Evolutionary conservation across 2,329 filamentous ascomycete genomes (phyloP), one percentile per base, ranked within the genome.

Genomic region (Metarhizium robertsii): DNA sequence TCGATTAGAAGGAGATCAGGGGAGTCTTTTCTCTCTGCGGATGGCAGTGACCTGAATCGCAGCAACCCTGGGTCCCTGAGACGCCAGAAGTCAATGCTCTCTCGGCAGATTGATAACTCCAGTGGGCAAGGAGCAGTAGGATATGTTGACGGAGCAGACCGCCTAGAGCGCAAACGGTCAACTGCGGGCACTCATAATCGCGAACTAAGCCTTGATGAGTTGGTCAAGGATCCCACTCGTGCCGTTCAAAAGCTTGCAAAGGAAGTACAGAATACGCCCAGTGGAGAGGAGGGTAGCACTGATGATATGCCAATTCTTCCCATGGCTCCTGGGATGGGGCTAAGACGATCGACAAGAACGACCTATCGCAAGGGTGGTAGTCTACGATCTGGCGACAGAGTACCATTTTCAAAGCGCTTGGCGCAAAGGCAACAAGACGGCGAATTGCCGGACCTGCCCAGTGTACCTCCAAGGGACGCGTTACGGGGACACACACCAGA

Each of bases 61-160:
- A 83, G 59, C 70, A 79, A 71, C 71, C 81, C 72, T 67, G 81
- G 81, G 18, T 81, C 72, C 43, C 69, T 97, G 59, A 80, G 85
- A 62, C 83, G 94, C 64, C 96, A 95, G 71, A 96, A 94, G 71
- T 97, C 92, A 0, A 96, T 95, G 89, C 78, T 99, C 5, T 97
- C 92, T 6, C 83, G 87, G 56, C 92, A 97, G 68, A 88, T 99
- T 57, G 88, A 96, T 62, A 88, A 83, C 60, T 83, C 84, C 4
- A 78, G 79, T 8, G 79, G 79, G 0, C 73, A 73, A 57, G 77
- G 74, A 29, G 77, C 73, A 18, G 79, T 83, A 42, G 85, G 83
- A 43, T 95, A 94, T 67, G 79, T 87, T 59, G 91, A 96, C 73
- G 92, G 90, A 20, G 88, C 90, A 16, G 92, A 95, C 57, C 79